Evolutionary conservation across 2,329 filamentous ascomycete genomes (phyloP).

Genomic region (Phyllosticta capitalensis): DNA sequence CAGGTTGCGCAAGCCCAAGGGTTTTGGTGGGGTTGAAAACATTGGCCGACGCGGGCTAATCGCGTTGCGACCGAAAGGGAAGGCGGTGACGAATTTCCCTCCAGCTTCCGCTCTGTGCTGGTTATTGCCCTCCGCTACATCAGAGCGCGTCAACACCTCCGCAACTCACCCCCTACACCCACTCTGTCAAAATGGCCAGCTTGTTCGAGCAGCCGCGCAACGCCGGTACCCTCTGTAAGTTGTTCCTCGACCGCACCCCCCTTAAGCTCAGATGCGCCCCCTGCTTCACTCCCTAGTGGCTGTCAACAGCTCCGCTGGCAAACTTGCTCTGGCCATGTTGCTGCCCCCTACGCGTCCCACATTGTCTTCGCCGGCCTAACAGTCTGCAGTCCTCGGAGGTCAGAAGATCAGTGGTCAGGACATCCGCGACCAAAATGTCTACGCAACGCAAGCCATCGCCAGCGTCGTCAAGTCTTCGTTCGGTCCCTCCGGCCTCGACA

Average conservation of each 20-base stretch:
- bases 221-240: conserved; percentile 74
- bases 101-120: conserved; percentile 2
- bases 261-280: neutral
- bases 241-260: conserved; percentile 7
- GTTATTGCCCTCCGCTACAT: conserved; percentile 4
- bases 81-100: conserved; percentile 8
- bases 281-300: neutral
- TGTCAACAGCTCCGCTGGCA: neutral
- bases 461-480: conserved; percentile 99
- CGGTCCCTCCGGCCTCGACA: conserved; percentile 90
- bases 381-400: conserved; percentile 67
- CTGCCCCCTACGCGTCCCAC: neutral
- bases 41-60: neutral
- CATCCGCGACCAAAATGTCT: conserved; percentile 95
- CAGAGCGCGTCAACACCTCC: conserved; percentile 7
- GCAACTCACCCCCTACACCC: conserved; percentile 7
- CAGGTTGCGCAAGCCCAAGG: conserved; percentile 1
- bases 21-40: conserved; percentile 8
- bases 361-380: conserved; percentile 16
- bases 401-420: conserved; percentile 95
- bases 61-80: neutral
- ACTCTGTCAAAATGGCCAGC: conserved; percentile 60
- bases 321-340: neutral
- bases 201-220: conserved; percentile 95
- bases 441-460: conserved; percentile 91